Evolutionary conservation across 2,329 filamentous ascomycete genomes (phyloP).

Genomic region (Ceratocystis huliohia): DNA sequence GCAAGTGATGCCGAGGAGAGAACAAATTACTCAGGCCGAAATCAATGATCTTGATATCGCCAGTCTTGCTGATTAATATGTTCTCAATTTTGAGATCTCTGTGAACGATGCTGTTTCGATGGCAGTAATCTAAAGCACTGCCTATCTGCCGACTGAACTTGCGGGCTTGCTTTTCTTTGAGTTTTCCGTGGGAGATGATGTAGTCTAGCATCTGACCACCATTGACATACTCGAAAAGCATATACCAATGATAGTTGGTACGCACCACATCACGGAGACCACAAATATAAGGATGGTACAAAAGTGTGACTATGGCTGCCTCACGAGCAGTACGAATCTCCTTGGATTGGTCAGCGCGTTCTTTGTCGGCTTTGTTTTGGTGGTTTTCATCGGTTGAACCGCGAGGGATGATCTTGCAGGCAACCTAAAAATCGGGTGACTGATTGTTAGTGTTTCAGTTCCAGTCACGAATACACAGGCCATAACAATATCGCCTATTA

Average conservation of each 20-base stretch:
- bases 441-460: conserved; percentile 5
- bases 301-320: conserved; percentile 86
- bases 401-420: conserved; percentile 92
- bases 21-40: conserved; percentile 97
- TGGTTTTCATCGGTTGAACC: conserved; percentile 79
- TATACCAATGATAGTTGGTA: conserved; percentile 98
- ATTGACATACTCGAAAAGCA: conserved; percentile 98
- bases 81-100: conserved; percentile 98
- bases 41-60: conserved; percentile 98
- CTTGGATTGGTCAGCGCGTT: conserved; percentile 89
- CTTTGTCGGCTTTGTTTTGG: conserved; percentile 57
- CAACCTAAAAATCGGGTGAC: conserved; percentile 48
- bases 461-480: background rate
- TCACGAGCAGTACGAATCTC: conserved; percentile 91
- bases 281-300: conserved; percentile 92
- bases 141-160: conserved; percentile 97
- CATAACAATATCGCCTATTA: background rate
- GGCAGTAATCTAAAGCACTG: conserved; percentile 91
- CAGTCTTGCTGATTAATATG: conserved; percentile 96
- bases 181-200: conserved; percentile 92
- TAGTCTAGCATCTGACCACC: conserved; percentile 99
- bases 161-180: conserved; percentile 96
- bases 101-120: conserved; percentile 96
- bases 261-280: conserved; percentile 89
- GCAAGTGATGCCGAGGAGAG: conserved; percentile 68